Conservation (phyloP, 169 alveolate species). For the Plasmodium malariae region DNA sequence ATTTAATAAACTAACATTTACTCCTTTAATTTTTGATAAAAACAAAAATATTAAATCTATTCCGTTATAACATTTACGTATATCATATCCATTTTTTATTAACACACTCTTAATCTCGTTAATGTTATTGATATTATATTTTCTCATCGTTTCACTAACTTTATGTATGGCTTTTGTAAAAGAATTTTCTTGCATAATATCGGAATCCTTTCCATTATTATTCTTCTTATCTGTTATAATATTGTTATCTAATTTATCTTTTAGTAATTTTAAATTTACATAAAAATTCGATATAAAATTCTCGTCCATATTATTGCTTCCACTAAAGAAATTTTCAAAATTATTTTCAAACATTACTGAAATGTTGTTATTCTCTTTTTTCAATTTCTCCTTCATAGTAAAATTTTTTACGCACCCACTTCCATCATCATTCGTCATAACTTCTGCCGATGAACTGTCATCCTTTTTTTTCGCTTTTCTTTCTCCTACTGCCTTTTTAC, state of each 20-base stretch:
- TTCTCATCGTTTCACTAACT: conserved; percentile 49
- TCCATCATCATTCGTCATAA: background rate
- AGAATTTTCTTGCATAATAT: background rate
- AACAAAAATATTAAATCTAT: conserved; percentile 56
- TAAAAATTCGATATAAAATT: conserved; percentile 55
- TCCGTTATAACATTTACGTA: conserved; percentile 57
- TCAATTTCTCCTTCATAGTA: background rate
- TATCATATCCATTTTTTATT: conserved; percentile 47
- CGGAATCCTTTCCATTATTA: background rate
- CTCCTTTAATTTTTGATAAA: conserved; percentile 55
- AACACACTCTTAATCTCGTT: conserved; percentile 49
- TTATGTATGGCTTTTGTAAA: conserved; percentile 9
- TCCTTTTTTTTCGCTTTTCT: background rate
- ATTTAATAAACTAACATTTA: conserved; percentile 38
- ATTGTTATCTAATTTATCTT: conserved; percentile 13
- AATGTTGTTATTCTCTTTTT: background rate
- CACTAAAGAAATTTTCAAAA: conserved; percentile 14
- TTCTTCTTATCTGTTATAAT: background rate
- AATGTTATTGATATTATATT: conserved; percentile 50
- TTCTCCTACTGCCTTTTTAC: background rate
- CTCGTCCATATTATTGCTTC: conserved; percentile 12
- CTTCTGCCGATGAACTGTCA: background rate
- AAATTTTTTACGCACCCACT: background rate
- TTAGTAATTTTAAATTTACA: conserved; percentile 26
- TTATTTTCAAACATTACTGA: conserved; percentile 23